These are phyloP conservation scores for Lecanosticta acicola DNA, from an alignment of 2,329 filamentous ascomycete genomes.

Conservation along the genomic window DNA sequence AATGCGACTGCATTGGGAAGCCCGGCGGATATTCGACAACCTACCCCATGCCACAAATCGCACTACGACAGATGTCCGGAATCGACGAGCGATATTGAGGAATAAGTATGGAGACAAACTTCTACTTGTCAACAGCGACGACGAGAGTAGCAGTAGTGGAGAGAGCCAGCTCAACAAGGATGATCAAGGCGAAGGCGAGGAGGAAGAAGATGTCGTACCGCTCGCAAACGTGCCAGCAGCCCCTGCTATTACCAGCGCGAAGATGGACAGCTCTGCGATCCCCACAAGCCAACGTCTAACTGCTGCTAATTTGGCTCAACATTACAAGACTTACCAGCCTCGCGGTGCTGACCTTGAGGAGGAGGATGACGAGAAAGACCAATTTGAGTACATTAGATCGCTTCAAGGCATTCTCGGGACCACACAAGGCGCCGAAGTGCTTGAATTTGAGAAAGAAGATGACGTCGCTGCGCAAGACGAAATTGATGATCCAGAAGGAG, in stretches of 20 bases:
- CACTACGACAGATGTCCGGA: not conserved
- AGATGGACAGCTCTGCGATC: not conserved
- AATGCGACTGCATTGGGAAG: not conserved
- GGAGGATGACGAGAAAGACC: conserved; percentile 29
- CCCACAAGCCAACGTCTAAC: not conserved
- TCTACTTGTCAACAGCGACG: not conserved
- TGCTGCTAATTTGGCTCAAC: not conserved
- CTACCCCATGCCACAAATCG: not conserved
- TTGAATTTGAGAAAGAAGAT: not conserved
- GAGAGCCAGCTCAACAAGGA: not conserved
- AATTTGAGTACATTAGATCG: conserved; percentile 22
- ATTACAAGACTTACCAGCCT: not conserved
- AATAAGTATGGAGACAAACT: not conserved
- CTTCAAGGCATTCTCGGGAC: conserved; percentile 13
- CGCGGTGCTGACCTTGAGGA: conserved; percentile 27
- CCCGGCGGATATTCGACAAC: not conserved
- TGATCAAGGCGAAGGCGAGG: not conserved
- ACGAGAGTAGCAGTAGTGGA: not conserved
- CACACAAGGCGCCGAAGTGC: not conserved
- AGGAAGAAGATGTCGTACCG: not conserved
- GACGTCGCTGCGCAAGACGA: not conserved
- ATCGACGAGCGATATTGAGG: not conserved
- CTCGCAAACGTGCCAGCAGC: no score
- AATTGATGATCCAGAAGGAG: not conserved
- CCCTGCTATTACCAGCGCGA: no score